Evolutionary conservation across 2,329 filamentous ascomycete genomes (phyloP).

Genomic region (Xylariaceae sp.): DNA sequence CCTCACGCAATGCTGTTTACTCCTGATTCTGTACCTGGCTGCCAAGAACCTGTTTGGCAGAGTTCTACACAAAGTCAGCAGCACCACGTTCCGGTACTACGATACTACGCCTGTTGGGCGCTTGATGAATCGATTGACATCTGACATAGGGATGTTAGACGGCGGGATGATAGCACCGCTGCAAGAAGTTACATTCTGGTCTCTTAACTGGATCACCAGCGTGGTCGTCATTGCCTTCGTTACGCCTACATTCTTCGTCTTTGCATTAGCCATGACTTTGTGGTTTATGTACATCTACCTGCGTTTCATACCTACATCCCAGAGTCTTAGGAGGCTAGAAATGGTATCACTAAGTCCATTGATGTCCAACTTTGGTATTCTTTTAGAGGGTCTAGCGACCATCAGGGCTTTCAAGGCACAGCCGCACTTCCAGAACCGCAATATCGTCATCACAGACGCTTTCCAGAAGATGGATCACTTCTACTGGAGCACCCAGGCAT

Average conservation of each 20-base stretch:
- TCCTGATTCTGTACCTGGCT: conserved; percentile 80
- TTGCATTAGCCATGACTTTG: conserved; percentile 70
- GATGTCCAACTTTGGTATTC: conserved; percentile 89
- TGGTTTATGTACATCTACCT: conserved; percentile 77
- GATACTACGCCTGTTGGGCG: conserved; percentile 88
- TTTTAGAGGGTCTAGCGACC: conserved; percentile 84
- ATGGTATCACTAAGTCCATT: conserved; percentile 89
- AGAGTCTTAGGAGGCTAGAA: conserved; percentile 81
- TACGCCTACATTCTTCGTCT: conserved; percentile 76
- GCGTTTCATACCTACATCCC: conserved; percentile 80
- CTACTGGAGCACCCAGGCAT: conserved; percentile 87
- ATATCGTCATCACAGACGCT: conserved; percentile 80
- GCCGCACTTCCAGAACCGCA: conserved; percentile 76
- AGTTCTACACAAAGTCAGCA: conserved; percentile 75
- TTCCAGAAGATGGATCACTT: conserved; percentile 97
- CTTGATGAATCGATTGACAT: conserved; percentile 90
- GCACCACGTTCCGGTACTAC: conserved; percentile 87
- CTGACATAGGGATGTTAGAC: conserved; percentile 88
- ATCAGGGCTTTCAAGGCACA: conserved; percentile 85
- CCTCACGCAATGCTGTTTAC: conserved; percentile 68
- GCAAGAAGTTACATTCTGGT: conserved; percentile 71
- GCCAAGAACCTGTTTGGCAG: conserved; percentile 76
- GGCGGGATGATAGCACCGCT: conserved; percentile 81
- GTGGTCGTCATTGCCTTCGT: conserved; percentile 79
- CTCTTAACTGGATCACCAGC: conserved; percentile 74